Base-by-base conservation (phyloP, 2,329 filamentous ascomycete genomes). In the Daldinia sp. region DNA sequence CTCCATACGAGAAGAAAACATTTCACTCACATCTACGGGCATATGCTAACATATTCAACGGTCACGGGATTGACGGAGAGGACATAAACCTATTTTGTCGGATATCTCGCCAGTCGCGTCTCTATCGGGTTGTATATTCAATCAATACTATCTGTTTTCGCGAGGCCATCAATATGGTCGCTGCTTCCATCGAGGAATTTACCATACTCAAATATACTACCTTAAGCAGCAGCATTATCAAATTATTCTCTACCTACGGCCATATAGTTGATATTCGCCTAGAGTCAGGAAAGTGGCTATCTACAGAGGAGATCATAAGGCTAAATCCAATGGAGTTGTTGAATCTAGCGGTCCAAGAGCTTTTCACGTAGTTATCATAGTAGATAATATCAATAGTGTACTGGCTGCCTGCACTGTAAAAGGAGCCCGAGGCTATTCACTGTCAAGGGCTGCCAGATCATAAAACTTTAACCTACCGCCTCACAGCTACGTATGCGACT, bases 311-410 rank as follows among this genome's bases (percentile, higher is more conserved):
- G 13, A 46, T 46, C 9, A 13, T 6, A 23, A 26, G 1, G 42
- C 5, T 6, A 1, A 1, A 13, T 46, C 5, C 4, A 26, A 15
- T 13, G 6, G n/a, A 15, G 1, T 50, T 28, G 15, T 10, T 4
- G 15, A 30, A 6, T 30, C 2, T 46, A 15, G 18, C 26, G 4
- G 20, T 10, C 44, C 10, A 12, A 4, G 7, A 26, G 18, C 18
- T 13, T 46, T 18, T 23, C 20, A 23, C 20, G 20, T 23, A 23
- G 20, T 23, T 23, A 23, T 23, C 20, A 2, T 23, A 23, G 20
- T 23, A 23, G 20, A 23, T 23, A 23, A 2, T 23, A 23, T 23
- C 20, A 15, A 30, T 72, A 28, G 63, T 67, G 54, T 67, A 30
- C 15, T 35, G 35, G 23, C 48, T 51, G n/a, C 53, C 42, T 58